Evolutionary conservation across 495 filamentous ascomycete species (phyloP).

Genomic region (Lophiostoma macrostomum): DNA sequence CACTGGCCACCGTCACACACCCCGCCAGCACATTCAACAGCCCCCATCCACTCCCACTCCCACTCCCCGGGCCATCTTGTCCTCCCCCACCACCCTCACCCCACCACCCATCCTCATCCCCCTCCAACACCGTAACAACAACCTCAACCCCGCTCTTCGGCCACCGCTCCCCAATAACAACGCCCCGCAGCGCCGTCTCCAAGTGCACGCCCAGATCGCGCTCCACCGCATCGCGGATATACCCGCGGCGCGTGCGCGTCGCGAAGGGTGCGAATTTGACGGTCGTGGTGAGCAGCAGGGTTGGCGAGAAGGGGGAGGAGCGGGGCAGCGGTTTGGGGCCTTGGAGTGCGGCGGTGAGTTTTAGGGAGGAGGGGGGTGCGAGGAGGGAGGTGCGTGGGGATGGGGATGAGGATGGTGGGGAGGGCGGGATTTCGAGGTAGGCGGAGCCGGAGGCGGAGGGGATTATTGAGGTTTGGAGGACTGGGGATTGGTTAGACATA

Average conservation of each 20-base stretch:
- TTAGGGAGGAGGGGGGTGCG: slow-evolving; percentile 62
- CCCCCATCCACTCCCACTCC: slow-evolving; percentile 53
- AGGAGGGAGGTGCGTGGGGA: slow-evolving; percentile 33
- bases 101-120: slow-evolving; percentile 71
- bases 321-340: slow-evolving; percentile 87
- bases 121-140: slow-evolving; percentile 87
- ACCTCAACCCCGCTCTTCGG: slow-evolving; percentile 95
- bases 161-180: slow-evolving; percentile 89
- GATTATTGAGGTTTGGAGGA: slow-evolving; percentile 85
- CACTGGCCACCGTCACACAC: slow-evolving; percentile 90
- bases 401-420: slow-evolving; percentile 44
- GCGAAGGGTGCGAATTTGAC: slow-evolving; percentile 97
- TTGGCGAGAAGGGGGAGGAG: slow-evolving; percentile 82
- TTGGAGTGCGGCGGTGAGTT: slow-evolving; percentile 88
- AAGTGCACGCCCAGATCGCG: slow-evolving; percentile 87
- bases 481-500: no score
- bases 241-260: slow-evolving; percentile 73
- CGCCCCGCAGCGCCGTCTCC: slow-evolving; percentile 82
- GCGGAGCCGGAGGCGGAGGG: slow-evolving; percentile 93
- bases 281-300: slow-evolving; percentile 83
- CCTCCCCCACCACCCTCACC: slow-evolving; percentile 45
- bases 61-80: slow-evolving; percentile 33
- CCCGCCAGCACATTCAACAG: slow-evolving; percentile 89
- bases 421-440: slow-evolving; percentile 79
- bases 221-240: slow-evolving; percentile 81